A percentile compares a stretch with the other conserved stretches of the same genome.
phyloP scores from a whole-genome alignment of 257 asterid species.

The Solanum lignicaule region DNA sequence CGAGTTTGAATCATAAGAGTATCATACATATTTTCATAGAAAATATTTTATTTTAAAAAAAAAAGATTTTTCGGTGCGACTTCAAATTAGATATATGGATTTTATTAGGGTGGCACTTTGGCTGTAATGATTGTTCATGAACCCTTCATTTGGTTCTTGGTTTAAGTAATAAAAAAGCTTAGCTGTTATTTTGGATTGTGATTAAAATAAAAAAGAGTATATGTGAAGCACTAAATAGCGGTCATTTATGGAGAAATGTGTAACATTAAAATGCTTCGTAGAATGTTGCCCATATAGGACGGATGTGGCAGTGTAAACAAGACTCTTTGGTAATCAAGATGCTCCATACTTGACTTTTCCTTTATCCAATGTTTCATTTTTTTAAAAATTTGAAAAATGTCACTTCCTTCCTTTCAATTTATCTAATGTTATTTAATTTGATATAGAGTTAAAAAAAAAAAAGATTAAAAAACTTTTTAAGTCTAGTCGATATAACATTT shows the following conservation, averaged over 20 bases:
- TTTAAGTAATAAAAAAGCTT: not conserved
- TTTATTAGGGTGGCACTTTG: not conserved
- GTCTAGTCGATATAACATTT: too few relatives aligned
- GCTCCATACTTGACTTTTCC: not conserved
- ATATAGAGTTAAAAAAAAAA: too few relatives aligned
- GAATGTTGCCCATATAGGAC: not conserved
- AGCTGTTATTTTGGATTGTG: not conserved
- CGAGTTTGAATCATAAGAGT: not conserved
- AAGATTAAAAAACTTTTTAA: too few relatives aligned
- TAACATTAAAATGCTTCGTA: not conserved
- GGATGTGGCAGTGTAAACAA: not conserved
- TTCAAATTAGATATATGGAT: not conserved
- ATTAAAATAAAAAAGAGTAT: not conserved
- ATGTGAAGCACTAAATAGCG: not conserved
- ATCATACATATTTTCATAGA: not conserved
- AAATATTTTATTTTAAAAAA: not conserved
- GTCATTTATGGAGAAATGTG: not conserved
- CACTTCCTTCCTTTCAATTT: accelerated
- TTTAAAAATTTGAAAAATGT: not conserved
- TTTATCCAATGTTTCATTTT: not conserved
- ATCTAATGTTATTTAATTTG: too few relatives aligned
- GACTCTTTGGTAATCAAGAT: not conserved
- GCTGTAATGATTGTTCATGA: not conserved
- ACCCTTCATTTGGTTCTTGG: not conserved
- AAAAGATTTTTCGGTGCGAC: not conserved